These are phyloP conservation scores for Vanrija sp. DNA, from an alignment of 1,284 basidiomycete species.

Conservation along the genomic window DNA sequence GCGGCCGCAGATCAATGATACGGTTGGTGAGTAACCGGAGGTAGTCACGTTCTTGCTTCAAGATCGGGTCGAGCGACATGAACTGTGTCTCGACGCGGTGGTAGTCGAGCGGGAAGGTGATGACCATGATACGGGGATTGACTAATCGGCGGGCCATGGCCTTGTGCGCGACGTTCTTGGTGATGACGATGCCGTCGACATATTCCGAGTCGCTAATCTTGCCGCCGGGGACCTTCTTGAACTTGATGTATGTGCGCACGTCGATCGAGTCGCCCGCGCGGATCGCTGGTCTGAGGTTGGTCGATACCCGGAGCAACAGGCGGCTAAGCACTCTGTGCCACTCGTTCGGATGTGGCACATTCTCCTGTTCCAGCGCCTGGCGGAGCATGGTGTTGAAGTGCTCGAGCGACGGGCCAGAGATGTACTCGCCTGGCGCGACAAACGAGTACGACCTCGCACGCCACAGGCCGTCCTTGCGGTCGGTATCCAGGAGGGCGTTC, in stretches of 20 bases:
- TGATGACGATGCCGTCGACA: slow-evolving; percentile 94
- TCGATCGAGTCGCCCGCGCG: slow-evolving; percentile 76
- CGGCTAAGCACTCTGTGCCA: slow-evolving; percentile 82
- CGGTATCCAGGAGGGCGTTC: slow-evolving; percentile 40
- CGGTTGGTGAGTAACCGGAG: slow-evolving; percentile 82
- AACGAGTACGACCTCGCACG: slow-evolving; percentile 43
- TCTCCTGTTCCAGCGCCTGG: slow-evolving; percentile 62
- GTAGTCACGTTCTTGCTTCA: slow-evolving; percentile 93
- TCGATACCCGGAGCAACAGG: slow-evolving; percentile 52
- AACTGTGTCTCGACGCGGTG: slow-evolving; percentile 91
- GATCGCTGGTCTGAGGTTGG: slow-evolving; percentile 47
- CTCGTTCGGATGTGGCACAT: slow-evolving; percentile 69
- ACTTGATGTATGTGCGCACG: slow-evolving; percentile 91
- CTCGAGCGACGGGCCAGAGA: slow-evolving; percentile 77
- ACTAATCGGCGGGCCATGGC: slow-evolving; percentile 54
- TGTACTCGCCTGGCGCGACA: slow-evolving; percentile 52
- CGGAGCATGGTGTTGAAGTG: slow-evolving; percentile 83
- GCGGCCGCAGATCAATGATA: slow-evolving; percentile 84
- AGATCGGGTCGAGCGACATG: slow-evolving; percentile 85
- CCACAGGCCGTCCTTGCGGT: slow-evolving; percentile 44
- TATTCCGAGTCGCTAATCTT: slow-evolving; percentile 89
- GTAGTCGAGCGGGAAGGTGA: slow-evolving; percentile 94
- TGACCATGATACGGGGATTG: slow-evolving; percentile 84
- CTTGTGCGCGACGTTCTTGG: slow-evolving; percentile 97
- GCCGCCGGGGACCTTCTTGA: slow-evolving; percentile 97